Evolutionary conservation across 352 stramenopile genomes (phyloP).

Genomic region (Globisporangium nunn): DNA sequence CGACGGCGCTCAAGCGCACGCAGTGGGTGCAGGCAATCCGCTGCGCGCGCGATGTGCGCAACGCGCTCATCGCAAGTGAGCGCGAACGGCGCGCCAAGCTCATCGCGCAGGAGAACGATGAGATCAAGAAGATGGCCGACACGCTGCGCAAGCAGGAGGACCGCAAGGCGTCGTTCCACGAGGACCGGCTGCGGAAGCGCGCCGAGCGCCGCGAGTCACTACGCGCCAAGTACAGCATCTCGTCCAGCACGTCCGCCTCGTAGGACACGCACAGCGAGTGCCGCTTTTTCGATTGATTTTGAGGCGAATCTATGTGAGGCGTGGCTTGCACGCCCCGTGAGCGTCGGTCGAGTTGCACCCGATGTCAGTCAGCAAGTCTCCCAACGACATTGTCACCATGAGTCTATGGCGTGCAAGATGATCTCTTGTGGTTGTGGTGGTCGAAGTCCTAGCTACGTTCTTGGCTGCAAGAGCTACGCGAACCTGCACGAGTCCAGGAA

Average conservation of each 20-base stretch:
- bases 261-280: neutral
- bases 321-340: too few species aligned
- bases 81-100: constrained; percentile 49
- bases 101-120: constrained; percentile 49
- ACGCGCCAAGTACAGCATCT: constrained; percentile 64
- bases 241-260: constrained; percentile 15
- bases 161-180: constrained; percentile 55
- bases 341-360: too few species aligned
- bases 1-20: constrained; percentile 32
- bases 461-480: neutral
- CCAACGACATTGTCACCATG: too few species aligned
- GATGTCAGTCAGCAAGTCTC: too few species aligned
- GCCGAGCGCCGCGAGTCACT: constrained; percentile 56
- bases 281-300: too few species aligned
- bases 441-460: neutral
- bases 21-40: constrained; percentile 59
- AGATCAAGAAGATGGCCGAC: constrained; percentile 44
- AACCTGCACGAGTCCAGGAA: neutral
- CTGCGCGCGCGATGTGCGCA: constrained; percentile 36
- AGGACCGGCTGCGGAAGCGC: constrained; percentile 51
- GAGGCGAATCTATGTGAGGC: too few species aligned
- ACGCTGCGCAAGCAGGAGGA: constrained; percentile 48
- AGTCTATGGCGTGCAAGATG: too few species aligned
- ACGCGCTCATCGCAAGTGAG: constrained; percentile 33
- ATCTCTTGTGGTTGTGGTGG: too few species aligned